phyloP scores from a whole-genome alignment of 2,329 filamentous ascomycete genomes.

The Balansia obtecta region DNA sequence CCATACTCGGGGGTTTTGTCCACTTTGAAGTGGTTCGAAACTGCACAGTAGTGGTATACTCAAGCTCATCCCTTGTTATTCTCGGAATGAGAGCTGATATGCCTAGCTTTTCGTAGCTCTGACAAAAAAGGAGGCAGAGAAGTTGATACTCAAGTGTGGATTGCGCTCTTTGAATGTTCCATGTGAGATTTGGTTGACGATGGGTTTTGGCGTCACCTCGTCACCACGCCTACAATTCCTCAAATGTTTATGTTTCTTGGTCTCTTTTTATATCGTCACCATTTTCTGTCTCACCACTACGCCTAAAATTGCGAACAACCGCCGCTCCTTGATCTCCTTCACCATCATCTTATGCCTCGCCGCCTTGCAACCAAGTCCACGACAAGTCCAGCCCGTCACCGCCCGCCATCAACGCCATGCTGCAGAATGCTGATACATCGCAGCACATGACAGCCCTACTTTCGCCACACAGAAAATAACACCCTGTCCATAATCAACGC shows the following conservation, averaged over 20 bases:
- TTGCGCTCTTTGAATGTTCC: no score
- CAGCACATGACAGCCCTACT: not conserved
- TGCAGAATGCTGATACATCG: not conserved
- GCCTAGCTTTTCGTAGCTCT: no score
- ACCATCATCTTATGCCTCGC: not conserved
- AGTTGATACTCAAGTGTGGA: no score
- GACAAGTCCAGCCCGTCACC: not conserved
- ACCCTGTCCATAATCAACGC: slow-evolving; percentile 10
- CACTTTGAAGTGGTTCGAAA: no score
- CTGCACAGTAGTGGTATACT: no score
- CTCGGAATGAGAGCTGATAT: no score
- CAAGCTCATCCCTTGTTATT: no score
- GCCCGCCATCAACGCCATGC: not conserved
- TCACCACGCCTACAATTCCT: not conserved
- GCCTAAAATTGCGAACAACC: not conserved
- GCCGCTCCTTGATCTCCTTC: not conserved
- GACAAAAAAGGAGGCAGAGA: no score
- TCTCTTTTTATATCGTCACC: not conserved
- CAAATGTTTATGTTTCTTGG: not conserved
- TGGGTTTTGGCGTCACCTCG: no score
- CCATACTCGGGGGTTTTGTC: no score
- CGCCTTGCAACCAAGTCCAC: not conserved
- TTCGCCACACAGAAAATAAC: not conserved
- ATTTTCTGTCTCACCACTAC: not conserved
- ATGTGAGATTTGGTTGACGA: no score